Evolutionary conservation across 352 stramenopile species (phyloP).

Genomic region (Phytophthora tentaculata): DNA sequence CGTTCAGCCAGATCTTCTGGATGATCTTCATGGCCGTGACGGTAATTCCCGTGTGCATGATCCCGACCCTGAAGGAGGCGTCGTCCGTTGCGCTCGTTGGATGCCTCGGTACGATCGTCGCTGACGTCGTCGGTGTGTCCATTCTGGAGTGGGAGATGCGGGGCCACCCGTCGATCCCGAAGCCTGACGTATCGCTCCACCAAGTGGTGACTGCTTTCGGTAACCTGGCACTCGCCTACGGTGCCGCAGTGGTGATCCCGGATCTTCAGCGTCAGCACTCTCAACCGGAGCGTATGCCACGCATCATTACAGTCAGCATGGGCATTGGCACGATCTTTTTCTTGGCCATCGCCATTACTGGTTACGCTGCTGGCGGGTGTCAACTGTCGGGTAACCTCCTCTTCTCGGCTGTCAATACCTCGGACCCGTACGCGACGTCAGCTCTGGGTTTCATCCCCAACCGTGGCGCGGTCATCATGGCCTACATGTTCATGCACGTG

Average conservation of each 20-base stretch:
- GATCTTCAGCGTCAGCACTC: constrained; percentile 51
- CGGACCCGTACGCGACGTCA: constrained; percentile 26
- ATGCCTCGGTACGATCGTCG: constrained; percentile 39
- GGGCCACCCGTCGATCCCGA: constrained; percentile 37
- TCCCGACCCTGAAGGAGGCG: constrained; percentile 41
- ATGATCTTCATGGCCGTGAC: constrained; percentile 48
- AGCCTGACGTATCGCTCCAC: constrained; percentile 34
- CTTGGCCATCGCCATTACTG: constrained; percentile 44
- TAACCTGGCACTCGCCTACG: constrained; percentile 41
- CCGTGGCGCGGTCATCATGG: constrained; percentile 39
- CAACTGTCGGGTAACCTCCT: constrained; percentile 49
- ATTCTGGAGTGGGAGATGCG: constrained; percentile 43
- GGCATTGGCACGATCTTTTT: constrained; percentile 44
- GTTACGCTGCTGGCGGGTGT: constrained; percentile 46
- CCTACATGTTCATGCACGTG: constrained; percentile 50
- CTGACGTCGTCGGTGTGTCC: constrained; percentile 37
- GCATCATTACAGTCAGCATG: constrained; percentile 49
- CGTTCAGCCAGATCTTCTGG: constrained; percentile 50
- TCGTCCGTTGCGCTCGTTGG: constrained; percentile 31
- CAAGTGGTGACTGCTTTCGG: constrained; percentile 40
- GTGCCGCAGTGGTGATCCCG: constrained; percentile 36
- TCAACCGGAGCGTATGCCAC: constrained; percentile 52
- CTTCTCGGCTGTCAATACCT: constrained; percentile 41
- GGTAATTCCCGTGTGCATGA: constrained; percentile 41
- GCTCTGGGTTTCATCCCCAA: constrained; percentile 38